Conservation (phyloP, 495 filamentous ascomycete genomes). For the Aspergillus haitiensis region DNA sequence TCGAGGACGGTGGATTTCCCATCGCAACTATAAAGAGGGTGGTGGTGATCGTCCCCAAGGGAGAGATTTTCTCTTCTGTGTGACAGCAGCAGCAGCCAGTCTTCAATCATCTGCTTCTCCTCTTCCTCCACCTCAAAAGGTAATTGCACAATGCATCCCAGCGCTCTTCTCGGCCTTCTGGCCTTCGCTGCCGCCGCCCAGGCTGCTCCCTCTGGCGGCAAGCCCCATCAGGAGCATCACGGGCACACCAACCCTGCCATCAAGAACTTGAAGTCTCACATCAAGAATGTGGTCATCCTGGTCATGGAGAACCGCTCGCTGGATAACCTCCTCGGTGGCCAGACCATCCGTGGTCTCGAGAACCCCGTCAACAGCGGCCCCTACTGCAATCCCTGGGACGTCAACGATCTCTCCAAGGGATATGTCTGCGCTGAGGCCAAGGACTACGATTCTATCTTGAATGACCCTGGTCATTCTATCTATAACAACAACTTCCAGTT, state of each 20-base stretch:
- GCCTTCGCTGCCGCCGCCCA: constrained; percentile 36
- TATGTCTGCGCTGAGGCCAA: constrained; percentile 41
- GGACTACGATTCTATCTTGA: constrained; percentile 44
- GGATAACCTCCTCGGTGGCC: constrained; percentile 48
- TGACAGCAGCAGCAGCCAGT: constrained; percentile 5
- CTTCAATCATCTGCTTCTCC: not conserved
- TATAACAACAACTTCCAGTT: constrained; percentile 54
- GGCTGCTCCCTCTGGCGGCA: constrained; percentile 28
- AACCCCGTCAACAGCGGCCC: constrained; percentile 48
- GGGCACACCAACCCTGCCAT: constrained; percentile 29
- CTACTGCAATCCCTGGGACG: constrained; percentile 46
- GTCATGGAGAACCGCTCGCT: constrained; percentile 50
- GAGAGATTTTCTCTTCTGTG: not conserved
- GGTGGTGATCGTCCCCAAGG: not conserved
- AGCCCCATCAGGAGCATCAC: not conserved
- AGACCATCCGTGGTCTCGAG: constrained; percentile 38
- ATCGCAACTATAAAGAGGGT: not conserved
- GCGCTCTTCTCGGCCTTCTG: constrained; percentile 36
- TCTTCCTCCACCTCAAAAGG: not conserved
- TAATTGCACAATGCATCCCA: constrained; percentile 32
- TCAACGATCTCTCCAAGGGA: constrained; percentile 39
- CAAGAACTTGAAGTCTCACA: constrained; percentile 39
- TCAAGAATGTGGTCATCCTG: constrained; percentile 50
- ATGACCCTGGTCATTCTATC: constrained; percentile 54
- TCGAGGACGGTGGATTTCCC: not conserved